Evolutionary conservation across 768 basidiomycete species (phyloP), one percentile per base, ranked within the genome.

Genomic region (Mycena filopes): DNA sequence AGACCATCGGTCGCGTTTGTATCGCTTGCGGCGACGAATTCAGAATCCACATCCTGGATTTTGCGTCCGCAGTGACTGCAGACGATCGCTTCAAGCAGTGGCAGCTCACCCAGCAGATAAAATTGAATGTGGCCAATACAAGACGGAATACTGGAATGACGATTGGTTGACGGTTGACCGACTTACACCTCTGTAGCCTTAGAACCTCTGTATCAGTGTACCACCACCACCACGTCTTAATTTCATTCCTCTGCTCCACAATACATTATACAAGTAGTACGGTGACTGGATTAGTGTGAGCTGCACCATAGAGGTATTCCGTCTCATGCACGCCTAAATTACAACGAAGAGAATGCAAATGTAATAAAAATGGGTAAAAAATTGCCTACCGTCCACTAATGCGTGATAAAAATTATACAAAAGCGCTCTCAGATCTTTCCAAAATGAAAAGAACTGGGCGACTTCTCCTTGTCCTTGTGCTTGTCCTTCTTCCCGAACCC

Each of bases 1-100:
- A 91, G 73, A 78, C 81, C 25, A 86, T 85, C 15, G 89, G 89
- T 4, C 80, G 89, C 41, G 79, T 90, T 16, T 85, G 86, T 68
- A 75, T 89, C 9, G 83, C 84, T 47, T 77, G 80, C 33, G 79
- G 79, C 15, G 69, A 80, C 10, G 81, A 81, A 29, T 57, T 76
- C 4, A 63, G 74, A 16, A 77, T 89, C 45, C 74, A 79, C 33
- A 79, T 89, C 36, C 70, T 85, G 60, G 88, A 89, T 69, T 83
- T 85, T 50, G 82, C 83, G 8, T 62, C 69, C 48, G 67, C 63
- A 1, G 66, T 74, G 13, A 58, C 69, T 15, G 74, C 77, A 36
- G 73, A 79, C 60, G 65, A 64, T 25, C 73, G 76, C 29, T 74
- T 74, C 70, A 70, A 69, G 1, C 66, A 66, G 43, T 79, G 72